Evolutionary conservation across 495 filamentous ascomycete genomes (phyloP).

Genomic region (Rusavskia elegans): DNA sequence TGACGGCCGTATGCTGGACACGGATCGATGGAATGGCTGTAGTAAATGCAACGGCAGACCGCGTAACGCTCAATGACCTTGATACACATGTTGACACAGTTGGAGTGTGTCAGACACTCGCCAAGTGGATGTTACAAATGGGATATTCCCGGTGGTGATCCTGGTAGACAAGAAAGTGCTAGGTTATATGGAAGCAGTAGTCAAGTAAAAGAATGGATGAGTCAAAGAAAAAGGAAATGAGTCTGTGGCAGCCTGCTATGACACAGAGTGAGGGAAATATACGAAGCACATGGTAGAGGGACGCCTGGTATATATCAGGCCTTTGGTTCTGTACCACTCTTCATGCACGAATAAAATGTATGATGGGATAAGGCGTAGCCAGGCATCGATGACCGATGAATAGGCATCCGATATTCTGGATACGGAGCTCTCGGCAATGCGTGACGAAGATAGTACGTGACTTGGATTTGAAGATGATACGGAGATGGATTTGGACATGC

Average conservation of each 20-base stretch:
- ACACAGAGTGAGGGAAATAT: slow-evolving; percentile 6
- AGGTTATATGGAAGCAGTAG: background rate
- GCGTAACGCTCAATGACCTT: slow-evolving; percentile 61
- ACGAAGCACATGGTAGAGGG: slow-evolving; percentile 2
- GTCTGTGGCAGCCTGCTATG: slow-evolving; percentile 11
- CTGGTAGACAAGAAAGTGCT: background rate
- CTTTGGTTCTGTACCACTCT: background rate
- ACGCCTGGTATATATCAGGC: slow-evolving; percentile 1
- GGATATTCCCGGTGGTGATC: background rate
- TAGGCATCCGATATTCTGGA: background rate
- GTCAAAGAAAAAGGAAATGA: slow-evolving; percentile 3
- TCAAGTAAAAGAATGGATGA: background rate
- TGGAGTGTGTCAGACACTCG: background rate
- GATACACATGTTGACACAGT: slow-evolving; percentile 41
- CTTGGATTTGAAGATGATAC: background rate
- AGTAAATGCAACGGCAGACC: slow-evolving; percentile 69
- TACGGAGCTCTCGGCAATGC: background rate
- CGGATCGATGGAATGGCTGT: slow-evolving; percentile 61
- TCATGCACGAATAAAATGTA: background rate
- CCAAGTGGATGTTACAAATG: background rate
- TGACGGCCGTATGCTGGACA: slow-evolving; percentile 60
- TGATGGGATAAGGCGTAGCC: background rate
- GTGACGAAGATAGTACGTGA: background rate
- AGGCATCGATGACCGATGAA: background rate
- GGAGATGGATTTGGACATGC: background rate